Conservation (phyloP, 2,329 filamentous ascomycete genomes). For the Beauveria brongniartii region DNA sequence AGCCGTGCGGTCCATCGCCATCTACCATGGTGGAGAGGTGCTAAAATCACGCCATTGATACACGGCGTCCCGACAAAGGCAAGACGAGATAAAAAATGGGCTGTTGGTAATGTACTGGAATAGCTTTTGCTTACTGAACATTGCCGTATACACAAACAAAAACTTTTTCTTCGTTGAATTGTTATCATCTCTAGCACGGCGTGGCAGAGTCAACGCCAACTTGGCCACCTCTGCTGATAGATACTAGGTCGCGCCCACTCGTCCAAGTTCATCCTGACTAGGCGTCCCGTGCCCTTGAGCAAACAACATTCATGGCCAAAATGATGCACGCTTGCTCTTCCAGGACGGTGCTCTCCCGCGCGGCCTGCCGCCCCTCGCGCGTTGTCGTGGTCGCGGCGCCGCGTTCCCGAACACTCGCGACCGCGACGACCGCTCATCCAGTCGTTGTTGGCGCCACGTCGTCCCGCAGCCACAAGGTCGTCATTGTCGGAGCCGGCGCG, state of each 20-base stretch:
- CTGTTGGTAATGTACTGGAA: not conserved
- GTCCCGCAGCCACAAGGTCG: slow-evolving; percentile 46
- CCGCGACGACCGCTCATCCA: not conserved
- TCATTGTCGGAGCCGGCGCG: slow-evolving; percentile 58
- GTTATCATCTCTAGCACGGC: not conserved
- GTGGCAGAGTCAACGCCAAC: not conserved
- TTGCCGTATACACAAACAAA: too few species aligned
- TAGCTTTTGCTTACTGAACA: too few species aligned
- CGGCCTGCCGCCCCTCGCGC: not conserved
- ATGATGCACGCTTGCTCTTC: not conserved
- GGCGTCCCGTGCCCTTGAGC: not conserved
- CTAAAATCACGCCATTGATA: slow-evolving; percentile 10
- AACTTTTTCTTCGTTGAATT: too few species aligned
- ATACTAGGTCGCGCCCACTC: not conserved
- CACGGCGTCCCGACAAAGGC: not conserved
- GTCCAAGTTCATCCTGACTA: not conserved
- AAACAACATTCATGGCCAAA: not conserved
- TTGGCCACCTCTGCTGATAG: too few species aligned
- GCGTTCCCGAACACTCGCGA: not conserved
- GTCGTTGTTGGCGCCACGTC: not conserved
- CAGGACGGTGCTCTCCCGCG: not conserved
- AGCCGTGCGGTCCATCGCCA: slow-evolving; percentile 2
- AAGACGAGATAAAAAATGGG: slow-evolving; percentile 3
- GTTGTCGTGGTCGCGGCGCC: not conserved
- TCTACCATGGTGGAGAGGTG: not conserved